Conservation (phyloP, 805 yeast species). For the Saturnispora serradocipensis region DNA sequence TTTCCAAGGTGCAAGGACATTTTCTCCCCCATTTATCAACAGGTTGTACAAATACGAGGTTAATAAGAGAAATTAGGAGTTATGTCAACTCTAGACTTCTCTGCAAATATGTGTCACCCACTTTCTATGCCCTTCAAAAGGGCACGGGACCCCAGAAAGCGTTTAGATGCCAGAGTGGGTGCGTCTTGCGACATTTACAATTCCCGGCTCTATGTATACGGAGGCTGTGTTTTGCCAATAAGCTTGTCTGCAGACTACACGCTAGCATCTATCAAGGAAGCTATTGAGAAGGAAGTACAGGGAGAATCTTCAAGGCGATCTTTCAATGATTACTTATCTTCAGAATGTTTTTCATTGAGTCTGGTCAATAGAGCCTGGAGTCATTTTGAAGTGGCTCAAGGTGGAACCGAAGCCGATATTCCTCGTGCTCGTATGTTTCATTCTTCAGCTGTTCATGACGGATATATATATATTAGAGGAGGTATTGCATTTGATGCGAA, state of each 20-base stretch:
- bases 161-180: conserved; percentile 59
- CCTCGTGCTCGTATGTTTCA: conserved; percentile 51
- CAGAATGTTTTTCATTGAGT: conserved; percentile 54
- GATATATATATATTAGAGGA: conserved; percentile 52
- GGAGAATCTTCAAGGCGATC: not conserved
- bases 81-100: conserved; percentile 59
- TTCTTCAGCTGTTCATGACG: conserved; percentile 41
- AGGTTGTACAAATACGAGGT: not conserved
- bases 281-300: conserved; percentile 25
- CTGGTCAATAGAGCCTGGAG: conserved; percentile 52
- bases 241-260: conserved; percentile 33
- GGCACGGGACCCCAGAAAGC: conserved; percentile 40
- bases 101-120: conserved; percentile 51
- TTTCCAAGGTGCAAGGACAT: not conserved
- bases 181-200: conserved; percentile 49
- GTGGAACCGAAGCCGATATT: not conserved
- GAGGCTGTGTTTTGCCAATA: conserved; percentile 58
- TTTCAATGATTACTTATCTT: conserved; percentile 37
- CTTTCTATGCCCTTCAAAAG: conserved; percentile 46
- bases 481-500: conserved; percentile 42
- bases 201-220: conserved; percentile 54
- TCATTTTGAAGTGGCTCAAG: conserved; percentile 27
- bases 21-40: not conserved
- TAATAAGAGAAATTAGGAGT: not conserved
- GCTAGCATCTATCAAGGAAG: conserved; percentile 30